A percentile compares a stretch with the other conserved stretches of the same genome.
Evolutionary conservation across 2,329 filamentous ascomycete species (phyloP).

Genomic region (Graphilbum sp.): DNA sequence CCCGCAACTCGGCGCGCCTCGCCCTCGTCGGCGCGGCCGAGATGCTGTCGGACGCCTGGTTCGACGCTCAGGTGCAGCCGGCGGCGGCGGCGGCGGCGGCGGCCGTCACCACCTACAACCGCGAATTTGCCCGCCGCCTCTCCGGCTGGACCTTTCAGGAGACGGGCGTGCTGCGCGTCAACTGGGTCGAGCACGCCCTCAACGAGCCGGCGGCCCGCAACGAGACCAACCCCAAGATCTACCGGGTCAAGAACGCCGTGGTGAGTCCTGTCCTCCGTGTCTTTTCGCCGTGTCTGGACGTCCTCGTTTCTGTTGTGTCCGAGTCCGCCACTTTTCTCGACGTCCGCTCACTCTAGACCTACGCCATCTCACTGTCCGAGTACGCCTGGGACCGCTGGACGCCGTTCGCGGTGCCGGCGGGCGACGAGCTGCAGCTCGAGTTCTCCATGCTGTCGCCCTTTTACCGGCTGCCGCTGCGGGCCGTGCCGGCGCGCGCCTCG

Average conservation of each 20-base stretch:
- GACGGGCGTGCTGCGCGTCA: slow-evolving; percentile 73
- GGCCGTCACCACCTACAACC: slow-evolving; percentile 54
- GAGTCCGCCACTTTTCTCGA: not conserved
- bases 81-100: slow-evolving; percentile 26
- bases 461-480: slow-evolving; percentile 62
- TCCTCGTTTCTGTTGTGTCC: not conserved
- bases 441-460: slow-evolving; percentile 98
- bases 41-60: slow-evolving; percentile 78
- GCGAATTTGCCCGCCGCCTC: slow-evolving; percentile 68
- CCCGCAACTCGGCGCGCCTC: slow-evolving; percentile 82
- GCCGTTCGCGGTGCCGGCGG: slow-evolving; percentile 53
- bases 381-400: slow-evolving; percentile 58
- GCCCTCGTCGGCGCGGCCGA: slow-evolving; percentile 74
- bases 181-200: slow-evolving; percentile 63
- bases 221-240: slow-evolving; percentile 68
- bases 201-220: slow-evolving; percentile 35
- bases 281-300: too few species aligned
- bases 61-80: slow-evolving; percentile 61
- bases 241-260: slow-evolving; percentile 92
- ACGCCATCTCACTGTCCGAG: slow-evolving; percentile 78
- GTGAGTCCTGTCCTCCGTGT: too few species aligned
- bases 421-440: slow-evolving; percentile 76
- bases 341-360: slow-evolving; percentile 54
- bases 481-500: slow-evolving; percentile 33
- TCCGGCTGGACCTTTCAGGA: slow-evolving; percentile 97